Base-by-base conservation (phyloP, 345 rosid species). In the Erysimum cheiranthoides region DNA sequence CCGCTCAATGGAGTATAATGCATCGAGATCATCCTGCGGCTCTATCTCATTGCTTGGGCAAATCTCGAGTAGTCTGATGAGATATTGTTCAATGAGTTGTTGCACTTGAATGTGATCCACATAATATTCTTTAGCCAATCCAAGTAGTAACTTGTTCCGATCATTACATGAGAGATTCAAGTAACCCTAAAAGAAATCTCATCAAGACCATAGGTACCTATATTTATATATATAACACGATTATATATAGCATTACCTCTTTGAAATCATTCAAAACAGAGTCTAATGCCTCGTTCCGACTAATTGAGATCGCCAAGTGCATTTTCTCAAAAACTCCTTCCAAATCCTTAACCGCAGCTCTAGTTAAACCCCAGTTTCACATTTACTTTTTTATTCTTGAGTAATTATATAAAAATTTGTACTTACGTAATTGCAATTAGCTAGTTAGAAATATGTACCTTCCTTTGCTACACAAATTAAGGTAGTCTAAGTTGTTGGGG, bases 321-420 rank as follows among this genome's bases (percentile, higher is more conserved):
- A 46, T 46, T 46, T 46, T 46, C 51, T 46, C 51, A 46, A 46
- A 46, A 46, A 46, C 51, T 46, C 25, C 51, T 16, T 46, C 51
- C 18, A 46, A 46, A 46, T 46, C 51, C 51, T 46, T 46, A 46
- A 46, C 51, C 25, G 10, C 25, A 16, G 4, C 1, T 46, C 51
- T 46, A 46, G 10, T 46, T 46, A 46, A 46, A 46, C 10, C 51
- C 49, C 16, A 17, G 4, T 16, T 46, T 46, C 51, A 46, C 9
- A n/a, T 14, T n/a, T 2, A 2, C 0, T 16, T 16, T 16, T n/a
- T n/a, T n/a, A n/a, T 46, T 16, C 21, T 46, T 16, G 50, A 46
- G 7, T 46, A 46, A 16, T 40, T 39, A 39, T 39, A 39, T 10
- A 39, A 39, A 39, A 10, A 39, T 39, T 10, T 13, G 13, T 10